phyloP scores from a whole-genome alignment of 2,329 filamentous ascomycete genomes.

The Colletotrichum lupini region DNA sequence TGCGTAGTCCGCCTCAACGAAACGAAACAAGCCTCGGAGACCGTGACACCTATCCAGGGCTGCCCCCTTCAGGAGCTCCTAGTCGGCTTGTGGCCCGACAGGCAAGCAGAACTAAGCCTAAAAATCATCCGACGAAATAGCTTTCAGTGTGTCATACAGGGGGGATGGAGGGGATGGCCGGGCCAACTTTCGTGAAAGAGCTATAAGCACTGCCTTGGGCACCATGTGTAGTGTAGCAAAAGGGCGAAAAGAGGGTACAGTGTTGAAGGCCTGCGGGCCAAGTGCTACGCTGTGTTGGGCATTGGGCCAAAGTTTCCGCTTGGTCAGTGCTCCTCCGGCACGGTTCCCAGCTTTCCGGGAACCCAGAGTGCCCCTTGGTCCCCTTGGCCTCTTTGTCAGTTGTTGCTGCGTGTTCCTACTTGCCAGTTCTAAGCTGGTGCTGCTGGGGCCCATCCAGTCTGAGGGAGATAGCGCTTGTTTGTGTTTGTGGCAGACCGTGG shows the following conservation, averaged over 20 bases:
- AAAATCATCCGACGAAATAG: slow-evolving; percentile 27
- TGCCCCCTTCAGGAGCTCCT: slow-evolving; percentile 19
- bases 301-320: slow-evolving; percentile 19
- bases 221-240: slow-evolving; percentile 3
- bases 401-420: neutral
- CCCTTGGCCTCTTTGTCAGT: slow-evolving; percentile 11
- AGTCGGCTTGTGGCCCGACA: slow-evolving; percentile 28
- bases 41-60: slow-evolving; percentile 35
- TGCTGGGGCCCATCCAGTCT: neutral
- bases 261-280: neutral
- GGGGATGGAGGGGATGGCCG: neutral
- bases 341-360: slow-evolving; percentile 30
- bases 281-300: neutral
- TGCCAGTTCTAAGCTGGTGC: slow-evolving; percentile 1
- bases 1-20: slow-evolving; percentile 35
- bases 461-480: slow-evolving; percentile 15
- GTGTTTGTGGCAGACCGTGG: slow-evolving; percentile 11
- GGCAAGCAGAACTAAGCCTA: slow-evolving; percentile 21
- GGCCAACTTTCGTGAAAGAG: neutral
- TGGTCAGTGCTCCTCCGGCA: slow-evolving; percentile 32
- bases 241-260: slow-evolving; percentile 3
- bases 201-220: neutral
- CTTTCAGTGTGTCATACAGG: neutral
- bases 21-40: slow-evolving; percentile 36
- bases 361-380: slow-evolving; percentile 13